These are phyloP conservation scores for Dionaea muscipula DNA, from an alignment of 179 eudicot genomes.

Conservation along the genomic window DNA sequence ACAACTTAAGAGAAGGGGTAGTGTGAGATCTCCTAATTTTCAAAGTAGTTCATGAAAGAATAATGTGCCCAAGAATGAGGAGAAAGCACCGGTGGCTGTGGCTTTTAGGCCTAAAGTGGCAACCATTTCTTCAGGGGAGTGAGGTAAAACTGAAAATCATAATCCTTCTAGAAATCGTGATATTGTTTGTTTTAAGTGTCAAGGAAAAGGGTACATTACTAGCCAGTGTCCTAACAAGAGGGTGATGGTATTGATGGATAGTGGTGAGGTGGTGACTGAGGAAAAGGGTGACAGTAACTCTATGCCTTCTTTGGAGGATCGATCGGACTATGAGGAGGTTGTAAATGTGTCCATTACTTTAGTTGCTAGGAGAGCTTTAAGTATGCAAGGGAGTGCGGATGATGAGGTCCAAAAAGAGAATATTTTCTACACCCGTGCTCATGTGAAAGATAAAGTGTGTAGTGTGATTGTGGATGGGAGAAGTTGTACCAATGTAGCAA, in stretches of 20 bases:
- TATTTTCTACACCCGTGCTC: neutral
- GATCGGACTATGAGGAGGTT: neutral
- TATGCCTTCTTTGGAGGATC: too few relatives aligned
- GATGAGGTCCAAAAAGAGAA: neutral
- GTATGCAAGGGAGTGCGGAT: neutral
- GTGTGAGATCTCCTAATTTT: neutral
- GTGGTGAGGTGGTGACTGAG: neutral
- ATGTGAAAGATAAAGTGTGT: neutral
- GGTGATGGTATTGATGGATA: neutral
- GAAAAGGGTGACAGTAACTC: neutral
- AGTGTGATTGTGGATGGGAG: slow-evolving; percentile 10
- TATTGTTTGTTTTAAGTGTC: too few relatives aligned
- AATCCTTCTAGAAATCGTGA: neutral
- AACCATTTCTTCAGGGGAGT: neutral
- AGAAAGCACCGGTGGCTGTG: too few relatives aligned
- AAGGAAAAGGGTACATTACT: too few relatives aligned
- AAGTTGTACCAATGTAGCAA: slow-evolving; percentile 2
- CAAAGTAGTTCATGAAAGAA: neutral
- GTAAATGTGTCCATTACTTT: neutral
- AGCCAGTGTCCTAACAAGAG: neutral
- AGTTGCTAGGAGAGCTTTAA: neutral
- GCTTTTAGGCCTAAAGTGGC: too few relatives aligned
- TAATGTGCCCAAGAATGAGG: too few relatives aligned
- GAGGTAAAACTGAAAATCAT: neutral
- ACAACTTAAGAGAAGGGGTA: neutral